Percentiles rank a stretch among this genome's conserved stretches.
phyloP scores from a whole-genome alignment of 352 stramenopile genomes.

The Phytophthora ramorum region DNA sequence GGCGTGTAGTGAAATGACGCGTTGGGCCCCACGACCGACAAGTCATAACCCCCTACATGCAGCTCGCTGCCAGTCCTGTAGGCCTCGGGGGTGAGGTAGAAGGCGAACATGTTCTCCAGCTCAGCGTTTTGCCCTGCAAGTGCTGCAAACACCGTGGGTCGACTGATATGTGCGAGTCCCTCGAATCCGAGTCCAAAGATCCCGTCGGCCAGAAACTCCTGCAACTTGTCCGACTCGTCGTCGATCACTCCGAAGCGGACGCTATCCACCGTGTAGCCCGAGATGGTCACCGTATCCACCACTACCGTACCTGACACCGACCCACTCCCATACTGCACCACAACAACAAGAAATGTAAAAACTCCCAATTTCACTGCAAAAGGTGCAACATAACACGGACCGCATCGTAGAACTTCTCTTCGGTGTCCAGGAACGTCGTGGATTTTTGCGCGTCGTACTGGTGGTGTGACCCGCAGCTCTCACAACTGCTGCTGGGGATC shows the following conservation, averaged over 20 bases:
- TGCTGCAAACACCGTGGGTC: conserved; percentile 81
- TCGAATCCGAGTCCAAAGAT: conserved; percentile 89
- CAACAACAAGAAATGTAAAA: conserved; percentile 17
- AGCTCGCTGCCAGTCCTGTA: conserved; percentile 77
- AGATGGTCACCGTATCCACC: conserved; percentile 78
- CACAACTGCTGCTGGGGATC: conserved; percentile 65
- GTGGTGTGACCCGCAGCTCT: conserved; percentile 59
- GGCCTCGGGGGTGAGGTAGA: conserved; percentile 86
- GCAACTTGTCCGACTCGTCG: conserved; percentile 72
- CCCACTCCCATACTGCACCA: conserved; percentile 76
- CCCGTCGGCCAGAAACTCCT: conserved; percentile 88
- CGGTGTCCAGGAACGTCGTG: conserved; percentile 75
- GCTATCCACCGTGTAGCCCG: conserved; percentile 70
- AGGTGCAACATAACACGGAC: conserved; percentile 27
- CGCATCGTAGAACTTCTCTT: conserved; percentile 76
- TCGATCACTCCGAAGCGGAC: conserved; percentile 81
- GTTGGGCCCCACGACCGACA: conserved; percentile 80
- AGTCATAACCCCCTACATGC: conserved; percentile 86
- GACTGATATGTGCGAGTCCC: conserved; percentile 87
- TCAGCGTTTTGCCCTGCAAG: conserved; percentile 71
- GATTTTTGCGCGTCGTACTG: conserved; percentile 62
- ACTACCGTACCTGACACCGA: conserved; percentile 79
- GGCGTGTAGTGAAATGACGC: conserved; percentile 91
- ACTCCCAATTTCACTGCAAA: conserved; percentile 11
- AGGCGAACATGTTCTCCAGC: conserved; percentile 89